A percentile compares a stretch with the other conserved stretches of the same genome.
phyloP scores from a whole-genome alignment of 2,329 filamentous ascomycete genomes.

The Aspergillus phoenicis region DNA sequence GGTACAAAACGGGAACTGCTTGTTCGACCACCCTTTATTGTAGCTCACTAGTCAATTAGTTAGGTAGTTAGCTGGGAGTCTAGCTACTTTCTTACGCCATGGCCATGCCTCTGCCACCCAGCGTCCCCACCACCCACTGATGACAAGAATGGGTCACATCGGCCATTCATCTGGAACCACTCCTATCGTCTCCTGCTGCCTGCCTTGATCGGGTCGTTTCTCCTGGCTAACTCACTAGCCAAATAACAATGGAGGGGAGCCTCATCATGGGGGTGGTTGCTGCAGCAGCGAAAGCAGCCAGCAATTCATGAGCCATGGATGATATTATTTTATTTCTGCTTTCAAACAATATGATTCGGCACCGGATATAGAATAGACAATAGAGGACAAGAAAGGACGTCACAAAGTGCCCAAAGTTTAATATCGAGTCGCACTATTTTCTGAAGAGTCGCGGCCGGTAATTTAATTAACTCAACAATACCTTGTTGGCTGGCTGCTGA shows the following conservation, averaged over 20 bases:
- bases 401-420: background rate
- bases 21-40: background rate
- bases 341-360: background rate
- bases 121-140: conserved; percentile 13
- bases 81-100: conserved; percentile 15
- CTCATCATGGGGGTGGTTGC: background rate
- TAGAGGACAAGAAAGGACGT: background rate
- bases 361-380: background rate
- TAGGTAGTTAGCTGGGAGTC: background rate
- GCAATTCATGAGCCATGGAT: background rate
- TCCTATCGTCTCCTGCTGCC: background rate
- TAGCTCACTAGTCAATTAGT: no score
- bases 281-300: background rate
- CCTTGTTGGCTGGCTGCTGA: background rate
- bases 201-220: background rate
- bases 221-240: background rate
- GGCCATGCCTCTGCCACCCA: conserved; percentile 16
- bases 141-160: conserved; percentile 16
- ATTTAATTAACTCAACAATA: background rate
- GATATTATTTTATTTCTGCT: no score
- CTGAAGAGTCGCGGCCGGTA: conserved; percentile 1
- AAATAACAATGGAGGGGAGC: background rate
- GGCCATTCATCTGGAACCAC: background rate
- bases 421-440: background rate
- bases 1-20: conserved; percentile 8